Base-by-base conservation (phyloP, 495 filamentous ascomycete genomes). In the Cercophora sp. region DNA sequence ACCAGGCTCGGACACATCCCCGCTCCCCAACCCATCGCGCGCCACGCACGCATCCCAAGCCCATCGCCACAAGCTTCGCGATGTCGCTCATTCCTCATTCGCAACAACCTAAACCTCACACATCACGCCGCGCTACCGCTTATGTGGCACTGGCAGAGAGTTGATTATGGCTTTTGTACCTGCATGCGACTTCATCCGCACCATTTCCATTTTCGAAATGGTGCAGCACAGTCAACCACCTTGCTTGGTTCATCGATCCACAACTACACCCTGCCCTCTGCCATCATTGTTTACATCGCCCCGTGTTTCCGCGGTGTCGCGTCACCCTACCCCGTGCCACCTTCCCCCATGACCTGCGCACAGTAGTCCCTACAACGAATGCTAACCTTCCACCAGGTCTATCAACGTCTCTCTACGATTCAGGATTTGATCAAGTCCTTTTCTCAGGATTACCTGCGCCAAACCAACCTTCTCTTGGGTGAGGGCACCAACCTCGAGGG, bases 361-460 rank as follows among this genome's bases (percentile, higher is more conserved):
- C n/a, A n/a, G n/a, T n/a, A n/a, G n/a, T n/a, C n/a, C n/a, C n/a
- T n/a, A n/a, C n/a, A n/a, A n/a, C n/a, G n/a, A n/a, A n/a, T n/a
- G 44, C 65, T 74, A 62, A 71, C 66, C 47, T 52, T 18, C 2
- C 22, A 34, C 31, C 60, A 92, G 88, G 82, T 92, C 42, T 81
- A 91, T 59, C 78, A 83, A 56, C 75, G 84, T 16, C 80, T 92
- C 39, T 79, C 82, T 52, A 85, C 84, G 29, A 81, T 92, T 25
- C 85, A 89, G 54, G 79, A 79, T 34, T 78, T 87, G 41, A 84
- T 91, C 68, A 80, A 82, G 57, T 83, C 84, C 45, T 78, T 92
- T 49, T 85, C 85, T 48, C 78, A 81, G 60, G 86, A 89, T 48
- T 95, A 93, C 68, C 75, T 93, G 58, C 82, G 85, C 58, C 88